phyloP scores from a whole-genome alignment of 2,329 filamentous ascomycete genomes.

The Phialocephala subalpina region DNA sequence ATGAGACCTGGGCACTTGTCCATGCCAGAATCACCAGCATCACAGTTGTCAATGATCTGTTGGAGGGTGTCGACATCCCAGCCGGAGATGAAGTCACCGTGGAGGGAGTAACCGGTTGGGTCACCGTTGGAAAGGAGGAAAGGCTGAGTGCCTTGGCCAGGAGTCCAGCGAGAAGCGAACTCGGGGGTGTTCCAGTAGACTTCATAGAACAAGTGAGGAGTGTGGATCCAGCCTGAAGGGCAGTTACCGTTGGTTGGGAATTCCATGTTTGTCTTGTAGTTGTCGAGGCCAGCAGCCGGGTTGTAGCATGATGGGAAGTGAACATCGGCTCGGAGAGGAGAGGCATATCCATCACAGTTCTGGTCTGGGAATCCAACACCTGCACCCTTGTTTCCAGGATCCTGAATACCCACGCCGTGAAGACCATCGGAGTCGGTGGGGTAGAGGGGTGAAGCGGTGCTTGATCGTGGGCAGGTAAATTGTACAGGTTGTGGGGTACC shows the following conservation, averaged over 20 bases:
- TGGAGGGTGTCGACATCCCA: slow-evolving; percentile 78
- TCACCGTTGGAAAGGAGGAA: slow-evolving; percentile 86
- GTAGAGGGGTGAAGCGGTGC: slow-evolving; percentile 59
- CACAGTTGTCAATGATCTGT: slow-evolving; percentile 75
- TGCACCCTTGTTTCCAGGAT: slow-evolving; percentile 60
- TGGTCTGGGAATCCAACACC: slow-evolving; percentile 74
- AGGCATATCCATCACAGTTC: slow-evolving; percentile 69
- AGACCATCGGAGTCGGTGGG: slow-evolving; percentile 62
- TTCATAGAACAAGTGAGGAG: slow-evolving; percentile 84
- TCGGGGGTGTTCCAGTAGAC: slow-evolving; percentile 81
- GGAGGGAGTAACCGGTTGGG: slow-evolving; percentile 75
- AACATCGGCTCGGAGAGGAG: slow-evolving; percentile 79
- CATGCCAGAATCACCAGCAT: slow-evolving; percentile 65
- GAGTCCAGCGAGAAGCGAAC: slow-evolving; percentile 68
- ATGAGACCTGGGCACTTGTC: slow-evolving; percentile 67
- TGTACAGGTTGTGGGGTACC: slow-evolving; percentile 62
- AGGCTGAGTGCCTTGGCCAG: slow-evolving; percentile 68
- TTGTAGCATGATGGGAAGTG: slow-evolving; percentile 94
- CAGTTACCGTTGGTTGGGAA: slow-evolving; percentile 81
- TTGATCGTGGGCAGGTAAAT: slow-evolving; percentile 66
- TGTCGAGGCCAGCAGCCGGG: slow-evolving; percentile 60
- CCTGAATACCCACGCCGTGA: slow-evolving; percentile 59
- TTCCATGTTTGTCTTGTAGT: slow-evolving; percentile 73
- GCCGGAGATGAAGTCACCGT: slow-evolving; percentile 82
- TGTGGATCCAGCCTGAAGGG: slow-evolving; percentile 71